Evolutionary conservation across 2,329 filamentous ascomycete genomes (phyloP), one percentile per base, ranked within the genome.

Genomic region (Daldinia sp.): DNA sequence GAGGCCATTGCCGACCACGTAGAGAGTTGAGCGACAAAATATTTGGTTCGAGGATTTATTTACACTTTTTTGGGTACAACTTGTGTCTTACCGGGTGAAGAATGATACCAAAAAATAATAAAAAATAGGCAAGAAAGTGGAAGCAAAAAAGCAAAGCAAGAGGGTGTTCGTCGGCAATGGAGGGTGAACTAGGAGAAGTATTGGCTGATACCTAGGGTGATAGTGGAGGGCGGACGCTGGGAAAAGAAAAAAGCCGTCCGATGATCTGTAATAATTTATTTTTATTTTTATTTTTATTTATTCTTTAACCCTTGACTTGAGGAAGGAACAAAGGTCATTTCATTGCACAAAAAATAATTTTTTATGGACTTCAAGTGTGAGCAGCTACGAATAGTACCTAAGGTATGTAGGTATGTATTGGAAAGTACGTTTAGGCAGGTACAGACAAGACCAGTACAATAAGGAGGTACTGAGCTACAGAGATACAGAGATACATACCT

Each of bases 1-100:
- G 84, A 87, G 77, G 85, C 84, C 85, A 87, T 87, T 81, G 79
- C 79, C 77, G 74, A 76, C 75, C 71, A 72, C 68, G 66, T 71
- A 70, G 45, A 70, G 58, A 57, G 64, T 54, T 66, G 48, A 57
- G 56, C 68, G 67, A 72, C 72, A 72, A 68, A 68, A 71, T 45
- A 53, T 27, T 64, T 7, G 21, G 25, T 23, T 13, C 21, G 13
- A 51, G 60, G 3, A 34, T 15, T 58, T 58, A 64, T 56, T 43
- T 35, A 54, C 60, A 17, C 56, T 30, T 60, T 53, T 25, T 54
- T 51, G 52, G 10, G 39, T 61, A 60, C n/a, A 50, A 39, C 51
- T 61, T 10, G 30, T 59, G 68, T 69, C 60, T 66, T 66, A 70
- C 69, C 57, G 15, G 71, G 71, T 72, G 59, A 64, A 66, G 62